phyloP scores from a whole-genome alignment of 1,139 yeast genomes.

The Yamadazyma trypodendri region DNA sequence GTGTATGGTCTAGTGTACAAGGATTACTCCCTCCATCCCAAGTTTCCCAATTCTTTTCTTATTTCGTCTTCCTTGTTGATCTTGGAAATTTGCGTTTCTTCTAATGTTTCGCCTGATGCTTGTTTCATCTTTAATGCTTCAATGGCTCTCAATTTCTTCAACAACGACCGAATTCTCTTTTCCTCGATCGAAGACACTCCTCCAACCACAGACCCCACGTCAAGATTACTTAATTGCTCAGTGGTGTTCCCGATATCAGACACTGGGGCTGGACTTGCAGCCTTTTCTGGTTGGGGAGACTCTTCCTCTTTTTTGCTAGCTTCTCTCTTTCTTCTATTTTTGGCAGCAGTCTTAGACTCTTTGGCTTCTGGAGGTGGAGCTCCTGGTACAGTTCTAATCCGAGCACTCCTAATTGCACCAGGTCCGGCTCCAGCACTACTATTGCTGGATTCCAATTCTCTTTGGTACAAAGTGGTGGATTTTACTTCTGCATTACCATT shows the following conservation, averaged over 20 bases:
- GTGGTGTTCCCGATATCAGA: constrained; percentile 16
- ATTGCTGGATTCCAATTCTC: constrained; percentile 42
- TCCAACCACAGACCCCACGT: constrained; percentile 46
- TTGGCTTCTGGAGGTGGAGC: constrained; percentile 42
- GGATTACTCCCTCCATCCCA: constrained; percentile 63
- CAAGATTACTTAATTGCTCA: constrained; percentile 8
- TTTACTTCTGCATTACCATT: constrained; percentile 34
- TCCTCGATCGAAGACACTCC: constrained; percentile 76
- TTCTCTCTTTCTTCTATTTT: constrained; percentile 79
- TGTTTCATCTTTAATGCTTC: constrained; percentile 85
- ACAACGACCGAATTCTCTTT: constrained; percentile 83
- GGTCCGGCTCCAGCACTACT: constrained; percentile 20
- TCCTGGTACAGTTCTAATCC: constrained; percentile 41
- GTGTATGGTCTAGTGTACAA: neutral
- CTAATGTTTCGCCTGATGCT: constrained; percentile 79
- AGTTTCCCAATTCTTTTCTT: constrained; percentile 63
- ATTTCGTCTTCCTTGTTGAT: constrained; percentile 83
- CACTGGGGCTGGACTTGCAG: constrained; percentile 10
- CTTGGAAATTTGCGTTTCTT: constrained; percentile 89
- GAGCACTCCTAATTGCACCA: constrained; percentile 20
- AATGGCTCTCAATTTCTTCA: constrained; percentile 92
- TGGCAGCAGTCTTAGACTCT: constrained; percentile 64
- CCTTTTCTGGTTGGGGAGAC: constrained; percentile 14
- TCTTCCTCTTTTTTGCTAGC: constrained; percentile 47
- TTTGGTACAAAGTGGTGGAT: constrained; percentile 55